Base-by-base conservation (phyloP, 139 green algal species). In the Klebsormidium nitens region DNA sequence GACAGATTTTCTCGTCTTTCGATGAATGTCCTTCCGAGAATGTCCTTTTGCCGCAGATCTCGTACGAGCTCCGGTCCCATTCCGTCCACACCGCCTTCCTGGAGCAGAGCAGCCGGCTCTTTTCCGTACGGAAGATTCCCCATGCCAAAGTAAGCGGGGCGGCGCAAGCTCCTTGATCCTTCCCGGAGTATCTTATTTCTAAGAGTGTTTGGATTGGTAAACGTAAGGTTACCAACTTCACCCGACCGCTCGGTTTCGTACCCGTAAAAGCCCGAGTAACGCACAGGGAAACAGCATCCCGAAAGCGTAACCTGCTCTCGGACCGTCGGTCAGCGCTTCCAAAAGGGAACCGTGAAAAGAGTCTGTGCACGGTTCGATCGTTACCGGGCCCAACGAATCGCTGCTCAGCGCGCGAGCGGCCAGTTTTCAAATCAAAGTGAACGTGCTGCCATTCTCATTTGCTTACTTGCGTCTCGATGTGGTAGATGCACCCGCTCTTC, bases 61-160 rank as follows among this genome's bases (percentile, higher is more conserved):
- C 75, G 28, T 95, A 95, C 47, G 90, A 95, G 79, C 81, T 91
- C 23, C 72, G 89, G 14, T 89, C 79, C 0, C 75, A 90, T 46
- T 70, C 63, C 1, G 89, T 95, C 31, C 87, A 95, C 42, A 64
- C 64, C 23, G 40, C 62, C 0, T 93, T 95, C 71, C 84, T 84
- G 69, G 48, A 29, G 4, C 62, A 83, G 0, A 90, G 90, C 76
- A 64, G 48, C 4, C 44, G 46, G 5, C 81, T 81, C 42, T 90
- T 90, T 58, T 74, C 66, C 3, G 81, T 92, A 26, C 86, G 86
- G 64, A 76, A 69, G 26, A 68, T 69, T 8, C 5, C 44, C 5
- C 35, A 36, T 5, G 19, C 5, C 42, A 56, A 69, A 37, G 61
- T 69, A 17, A 56, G 6, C 23, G 23, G 6, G n/a, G n/a, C 5